Conservation (phyloP, 495 filamentous ascomycete genomes). For the Elasticomyces elasticus region DNA sequence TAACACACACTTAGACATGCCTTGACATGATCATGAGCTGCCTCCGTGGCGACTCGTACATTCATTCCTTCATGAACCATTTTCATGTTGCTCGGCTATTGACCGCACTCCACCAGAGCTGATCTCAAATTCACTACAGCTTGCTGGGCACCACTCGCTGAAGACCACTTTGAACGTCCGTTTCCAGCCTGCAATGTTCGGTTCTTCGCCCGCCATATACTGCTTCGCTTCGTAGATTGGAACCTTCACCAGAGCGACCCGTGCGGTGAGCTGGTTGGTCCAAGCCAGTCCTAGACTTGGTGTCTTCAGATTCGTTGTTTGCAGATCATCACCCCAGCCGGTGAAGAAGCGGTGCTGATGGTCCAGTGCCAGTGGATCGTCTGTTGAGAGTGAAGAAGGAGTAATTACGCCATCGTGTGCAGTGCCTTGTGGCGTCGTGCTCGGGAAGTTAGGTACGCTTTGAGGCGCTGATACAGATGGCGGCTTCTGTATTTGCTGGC, state of each 20-base stretch:
- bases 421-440: too few species aligned
- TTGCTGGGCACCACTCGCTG: slow-evolving; percentile 47
- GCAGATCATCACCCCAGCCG: slow-evolving; percentile 66
- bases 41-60: too few species aligned
- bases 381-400: slow-evolving; percentile 12
- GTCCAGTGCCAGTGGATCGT: slow-evolving; percentile 56
- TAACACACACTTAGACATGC: too few species aligned
- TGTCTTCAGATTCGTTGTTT: slow-evolving; percentile 50
- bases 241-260: slow-evolving; percentile 63
- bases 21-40: too few species aligned
- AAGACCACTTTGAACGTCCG: slow-evolving; percentile 76
- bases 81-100: too few species aligned
- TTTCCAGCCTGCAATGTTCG: slow-evolving; percentile 37
- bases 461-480: slow-evolving; percentile 6
- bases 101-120: too few species aligned
- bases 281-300: slow-evolving; percentile 81
- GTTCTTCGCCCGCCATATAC: slow-evolving; percentile 25
- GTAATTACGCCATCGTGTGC: too few species aligned
- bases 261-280: slow-evolving; percentile 74
- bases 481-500: slow-evolving; percentile 9
- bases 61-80: too few species aligned
- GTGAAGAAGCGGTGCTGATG: slow-evolving; percentile 92
- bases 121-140: slow-evolving; percentile 45
- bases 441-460: background rate
- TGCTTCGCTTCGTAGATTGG: slow-evolving; percentile 26